These are phyloP conservation scores for Schwanniomyces sp. DNA, from an alignment of 805 yeast genomes.

Conservation along the genomic window DNA sequence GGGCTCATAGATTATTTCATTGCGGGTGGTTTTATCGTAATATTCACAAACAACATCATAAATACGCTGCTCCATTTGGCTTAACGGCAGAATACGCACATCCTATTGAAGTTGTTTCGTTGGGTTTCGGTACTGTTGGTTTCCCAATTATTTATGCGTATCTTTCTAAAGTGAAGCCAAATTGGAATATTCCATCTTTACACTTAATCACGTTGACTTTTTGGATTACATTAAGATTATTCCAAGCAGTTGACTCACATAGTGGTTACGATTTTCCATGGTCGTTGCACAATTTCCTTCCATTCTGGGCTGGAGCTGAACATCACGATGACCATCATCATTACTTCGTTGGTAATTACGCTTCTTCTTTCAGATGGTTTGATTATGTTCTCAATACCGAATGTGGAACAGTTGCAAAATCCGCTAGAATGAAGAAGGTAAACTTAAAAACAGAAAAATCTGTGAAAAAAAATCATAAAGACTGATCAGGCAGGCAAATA, in stretches of 20 bases:
- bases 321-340: conserved; percentile 65
- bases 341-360: conserved; percentile 58
- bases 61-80: conserved; percentile 64
- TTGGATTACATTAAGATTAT: conserved; percentile 54
- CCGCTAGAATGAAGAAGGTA: conserved; percentile 45
- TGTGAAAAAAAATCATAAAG: conserved; percentile 18
- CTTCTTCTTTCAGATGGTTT: conserved; percentile 61
- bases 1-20: conserved; percentile 58
- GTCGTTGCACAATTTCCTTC: conserved; percentile 56
- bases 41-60: conserved; percentile 60
- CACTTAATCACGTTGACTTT: conserved; percentile 54
- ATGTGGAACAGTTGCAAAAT: conserved; percentile 55
- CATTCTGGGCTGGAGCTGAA: conserved; percentile 67
- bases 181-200: conserved; percentile 28
- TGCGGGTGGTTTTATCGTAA: conserved; percentile 56
- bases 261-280: conserved; percentile 65
- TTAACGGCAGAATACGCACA: conserved; percentile 63
- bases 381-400: conserved; percentile 53
- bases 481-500: not conserved
- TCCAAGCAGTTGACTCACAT: conserved; percentile 62
- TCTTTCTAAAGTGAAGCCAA: conserved; percentile 6
- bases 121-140: conserved; percentile 62
- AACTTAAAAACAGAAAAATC: conserved; percentile 38
- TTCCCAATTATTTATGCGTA: conserved; percentile 47
- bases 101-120: conserved; percentile 55